Base-by-base conservation (phyloP, 495 filamentous ascomycete genomes). In the Talaromyces trachyspermus region DNA sequence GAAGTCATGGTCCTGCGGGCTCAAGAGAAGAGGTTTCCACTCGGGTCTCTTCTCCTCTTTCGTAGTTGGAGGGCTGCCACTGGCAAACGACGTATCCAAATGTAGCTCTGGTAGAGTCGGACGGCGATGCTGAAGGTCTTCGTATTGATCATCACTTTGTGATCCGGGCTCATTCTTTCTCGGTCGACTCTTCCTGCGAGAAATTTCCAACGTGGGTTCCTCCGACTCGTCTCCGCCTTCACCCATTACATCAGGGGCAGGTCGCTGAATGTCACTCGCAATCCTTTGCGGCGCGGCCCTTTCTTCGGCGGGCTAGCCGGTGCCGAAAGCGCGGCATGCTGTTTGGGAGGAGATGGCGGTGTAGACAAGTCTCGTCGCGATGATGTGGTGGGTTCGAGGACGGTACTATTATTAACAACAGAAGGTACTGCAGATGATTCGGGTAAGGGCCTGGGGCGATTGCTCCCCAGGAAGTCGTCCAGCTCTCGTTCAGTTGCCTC, bases 161-260 rank as follows among this genome's bases (percentile, higher is more conserved):
- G 23, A 4, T 41, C 40, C 39, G 41, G 46, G 47, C 43, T 17
- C 48, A n/a, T 14, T 56, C 1, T 68, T 68, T 48, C 59, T 70
- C 14, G 68, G 56, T 41, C 66, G 67, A 53, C 72, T 71, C 42
- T 71, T 71, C 40, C 54, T 62, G 54, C 64, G 70, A 0, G 77
- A 78, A 14, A 95, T 81, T 54, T 90, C 86, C 15, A 78, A 69
- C 0, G 80, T 75, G 5, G 85, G 83, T 3, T 67, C 62, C 29
- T 85, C 81, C 33, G 83, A 79, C 51, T 94, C 88, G 62, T 95
- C 89, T 11, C 89, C 89, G 18, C 89, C 89, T 55, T 86, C 79
- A 19, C 89, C 89, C 61, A 95, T 94, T 41, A 94, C 57, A 27
- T 86, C 85, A 12, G 88, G 86, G 68, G 66, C 17, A 63, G 71